Conservation (phyloP, 768 basidiomycete species). For the Rossbeevera mucosa region DNA sequence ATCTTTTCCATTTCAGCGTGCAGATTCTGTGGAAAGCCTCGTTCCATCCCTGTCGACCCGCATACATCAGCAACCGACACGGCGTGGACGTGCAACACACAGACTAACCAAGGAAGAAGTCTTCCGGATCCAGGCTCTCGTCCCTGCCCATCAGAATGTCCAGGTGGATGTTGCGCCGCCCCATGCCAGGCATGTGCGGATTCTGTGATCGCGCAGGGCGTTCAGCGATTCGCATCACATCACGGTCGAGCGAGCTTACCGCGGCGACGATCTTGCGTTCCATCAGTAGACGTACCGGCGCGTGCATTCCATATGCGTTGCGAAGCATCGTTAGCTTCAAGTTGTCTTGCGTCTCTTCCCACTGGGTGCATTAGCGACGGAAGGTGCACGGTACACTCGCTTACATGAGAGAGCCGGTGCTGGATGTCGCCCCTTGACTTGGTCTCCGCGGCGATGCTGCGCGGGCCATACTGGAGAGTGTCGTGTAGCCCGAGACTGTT, state of each 20-base stretch:
- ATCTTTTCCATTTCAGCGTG: constrained; percentile 68
- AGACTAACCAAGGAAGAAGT: constrained; percentile 72
- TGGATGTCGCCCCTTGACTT: constrained; percentile 59
- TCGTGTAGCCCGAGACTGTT: constrained; percentile 85
- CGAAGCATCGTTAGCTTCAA: constrained; percentile 80
- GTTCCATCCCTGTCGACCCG: constrained; percentile 53
- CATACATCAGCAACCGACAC: constrained; percentile 4
- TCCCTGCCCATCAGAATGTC: constrained; percentile 95
- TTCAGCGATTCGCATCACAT: background rate
- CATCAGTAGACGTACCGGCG: constrained; percentile 89
- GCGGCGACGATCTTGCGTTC: constrained; percentile 81
- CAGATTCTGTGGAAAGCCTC: constrained; percentile 46
- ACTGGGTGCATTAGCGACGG: constrained; percentile 44
- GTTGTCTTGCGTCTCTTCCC: constrained; percentile 91
- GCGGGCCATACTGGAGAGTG: constrained; percentile 78
- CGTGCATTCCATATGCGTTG: constrained; percentile 79
- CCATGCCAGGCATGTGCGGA: constrained; percentile 59
- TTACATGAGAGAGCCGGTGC: constrained; percentile 71
- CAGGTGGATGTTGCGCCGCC: constrained; percentile 75
- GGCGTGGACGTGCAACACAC: background rate
- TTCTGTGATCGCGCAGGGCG: constrained; percentile 38
- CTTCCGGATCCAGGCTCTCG: constrained; percentile 70
- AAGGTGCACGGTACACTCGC: constrained; percentile 18
- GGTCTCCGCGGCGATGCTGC: constrained; percentile 73
- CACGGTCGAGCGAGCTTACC: constrained; percentile 36